phyloP scores from a whole-genome alignment of 495 filamentous ascomycete genomes.

The Lasiosphaeria hispida region DNA sequence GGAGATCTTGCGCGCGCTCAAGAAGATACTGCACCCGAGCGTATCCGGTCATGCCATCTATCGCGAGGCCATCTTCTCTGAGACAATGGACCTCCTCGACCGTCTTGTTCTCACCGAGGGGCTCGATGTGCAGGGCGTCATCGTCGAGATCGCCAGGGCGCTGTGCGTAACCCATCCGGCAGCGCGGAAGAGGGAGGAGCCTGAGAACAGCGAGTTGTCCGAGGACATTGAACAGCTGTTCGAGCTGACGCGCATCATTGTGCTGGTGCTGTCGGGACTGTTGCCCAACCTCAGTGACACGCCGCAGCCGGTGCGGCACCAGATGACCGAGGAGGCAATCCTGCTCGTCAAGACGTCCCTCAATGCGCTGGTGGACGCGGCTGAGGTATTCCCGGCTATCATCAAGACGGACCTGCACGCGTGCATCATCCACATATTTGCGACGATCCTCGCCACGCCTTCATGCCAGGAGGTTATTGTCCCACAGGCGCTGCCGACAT shows the following conservation, averaged over 20 bases:
- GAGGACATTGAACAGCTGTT: constrained; percentile 99
- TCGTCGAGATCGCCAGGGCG: constrained; percentile 88
- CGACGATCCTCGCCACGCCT: constrained; percentile 83
- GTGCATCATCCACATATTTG: constrained; percentile 95
- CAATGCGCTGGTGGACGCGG: constrained; percentile 85
- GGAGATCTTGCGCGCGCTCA: constrained; percentile 84
- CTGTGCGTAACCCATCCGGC: constrained; percentile 88
- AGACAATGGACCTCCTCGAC: constrained; percentile 94
- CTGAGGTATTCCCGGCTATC: constrained; percentile 90
- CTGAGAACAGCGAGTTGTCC: constrained; percentile 71
- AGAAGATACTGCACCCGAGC: constrained; percentile 91
- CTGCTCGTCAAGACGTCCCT: constrained; percentile 76
- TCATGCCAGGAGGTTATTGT: constrained; percentile 84
- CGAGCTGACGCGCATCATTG: constrained; percentile 91
- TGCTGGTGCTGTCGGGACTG: constrained; percentile 81
- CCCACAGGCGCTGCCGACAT: constrained; percentile 84
- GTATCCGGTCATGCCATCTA: constrained; percentile 97
- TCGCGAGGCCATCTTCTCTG: constrained; percentile 90
- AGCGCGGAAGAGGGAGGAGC: constrained; percentile 65
- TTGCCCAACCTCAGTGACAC: constrained; percentile 82
- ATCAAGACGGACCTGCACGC: constrained; percentile 97
- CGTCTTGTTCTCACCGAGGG: constrained; percentile 89
- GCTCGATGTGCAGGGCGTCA: constrained; percentile 82
- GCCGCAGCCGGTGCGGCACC: constrained; percentile 65
- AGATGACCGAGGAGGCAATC: constrained; percentile 78